These are phyloP conservation scores for Candida taoyuanica DNA, from an alignment of 805 yeast species.

Conservation along the genomic window DNA sequence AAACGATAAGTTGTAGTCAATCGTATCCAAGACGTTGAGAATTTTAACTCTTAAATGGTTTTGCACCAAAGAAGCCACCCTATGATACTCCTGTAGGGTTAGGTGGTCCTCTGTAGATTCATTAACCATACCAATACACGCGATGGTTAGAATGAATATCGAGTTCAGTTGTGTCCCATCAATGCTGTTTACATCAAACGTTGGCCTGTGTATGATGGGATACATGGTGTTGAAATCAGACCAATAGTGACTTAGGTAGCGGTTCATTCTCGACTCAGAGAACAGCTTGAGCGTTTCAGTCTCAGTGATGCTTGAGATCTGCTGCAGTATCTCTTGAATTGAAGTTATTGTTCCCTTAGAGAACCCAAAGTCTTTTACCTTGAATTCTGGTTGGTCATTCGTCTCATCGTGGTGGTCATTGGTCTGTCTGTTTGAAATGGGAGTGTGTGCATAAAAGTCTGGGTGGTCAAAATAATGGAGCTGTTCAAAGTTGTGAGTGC, in stretches of 20 bases:
- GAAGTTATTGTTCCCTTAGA: not conserved
- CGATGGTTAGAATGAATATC: constrained; percentile 18
- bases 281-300: too few relatives aligned
- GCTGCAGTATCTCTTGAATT: too few relatives aligned
- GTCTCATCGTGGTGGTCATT: not conserved
- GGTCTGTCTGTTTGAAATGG: not conserved
- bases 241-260: constrained; percentile 33
- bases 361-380: not conserved
- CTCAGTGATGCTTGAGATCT: too few relatives aligned
- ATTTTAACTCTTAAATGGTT: constrained; percentile 15
- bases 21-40: constrained; percentile 8
- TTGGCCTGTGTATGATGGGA: constrained; percentile 37
- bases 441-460: not conserved
- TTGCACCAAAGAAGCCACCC: constrained; percentile 19
- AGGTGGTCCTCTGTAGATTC: not conserved
- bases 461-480: not conserved
- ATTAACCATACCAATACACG: constrained; percentile 24
- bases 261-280: constrained; percentile 6
- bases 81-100: constrained; percentile 3
- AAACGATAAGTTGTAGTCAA: constrained; percentile 11
- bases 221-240: constrained; percentile 31
- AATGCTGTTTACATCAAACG: constrained; percentile 22
- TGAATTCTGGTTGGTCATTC: not conserved
- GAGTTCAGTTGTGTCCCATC: constrained; percentile 4
- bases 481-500: not conserved